These are phyloP conservation scores for Crithidia expoeki DNA, from an alignment of 208 protist genomes.

Conservation along the genomic window DNA sequence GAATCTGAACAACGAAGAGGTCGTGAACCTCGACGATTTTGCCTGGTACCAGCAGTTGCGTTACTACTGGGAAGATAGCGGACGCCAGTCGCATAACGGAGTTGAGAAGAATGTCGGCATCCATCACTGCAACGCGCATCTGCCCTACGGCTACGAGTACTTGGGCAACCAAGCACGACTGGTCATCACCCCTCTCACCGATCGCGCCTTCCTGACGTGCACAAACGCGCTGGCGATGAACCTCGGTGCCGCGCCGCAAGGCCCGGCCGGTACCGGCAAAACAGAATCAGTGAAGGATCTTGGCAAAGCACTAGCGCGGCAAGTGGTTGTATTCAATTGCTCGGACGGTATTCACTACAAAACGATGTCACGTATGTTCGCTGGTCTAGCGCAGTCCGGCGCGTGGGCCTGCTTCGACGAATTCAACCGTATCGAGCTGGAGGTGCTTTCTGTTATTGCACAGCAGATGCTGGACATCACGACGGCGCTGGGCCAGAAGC, in stretches of 20 bases:
- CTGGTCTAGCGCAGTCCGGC: conserved; percentile 94
- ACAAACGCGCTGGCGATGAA: conserved; percentile 95
- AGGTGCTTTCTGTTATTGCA: conserved; percentile 97
- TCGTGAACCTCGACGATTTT: conserved; percentile 84
- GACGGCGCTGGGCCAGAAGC: conserved; percentile 85
- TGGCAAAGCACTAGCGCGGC: conserved; percentile 88
- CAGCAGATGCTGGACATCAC: conserved; percentile 96
- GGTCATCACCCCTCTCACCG: conserved; percentile 98
- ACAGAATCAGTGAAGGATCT: conserved; percentile 97
- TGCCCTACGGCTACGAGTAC: conserved; percentile 97
- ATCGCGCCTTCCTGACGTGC: conserved; percentile 94
- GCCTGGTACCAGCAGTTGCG: conserved; percentile 94
- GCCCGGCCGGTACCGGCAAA: conserved; percentile 97
- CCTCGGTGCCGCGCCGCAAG: conserved; percentile 94
- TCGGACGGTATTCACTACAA: conserved; percentile 97
- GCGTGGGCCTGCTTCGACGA: conserved; percentile 98
- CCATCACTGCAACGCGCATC: conserved; percentile 87
- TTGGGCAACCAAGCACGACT: conserved; percentile 94
- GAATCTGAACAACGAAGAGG: conserved; percentile 60
- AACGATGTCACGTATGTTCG: conserved; percentile 97
- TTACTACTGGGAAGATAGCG: conserved; percentile 94
- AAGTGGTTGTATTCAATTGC: conserved; percentile 97
- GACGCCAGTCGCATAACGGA: conserved; percentile 26
- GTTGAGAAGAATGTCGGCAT: conserved; percentile 84
- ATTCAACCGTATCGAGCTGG: conserved; percentile 97